phyloP scores from a whole-genome alignment of 352 stramenopile genomes.

The Phytophthora ramorum region DNA sequence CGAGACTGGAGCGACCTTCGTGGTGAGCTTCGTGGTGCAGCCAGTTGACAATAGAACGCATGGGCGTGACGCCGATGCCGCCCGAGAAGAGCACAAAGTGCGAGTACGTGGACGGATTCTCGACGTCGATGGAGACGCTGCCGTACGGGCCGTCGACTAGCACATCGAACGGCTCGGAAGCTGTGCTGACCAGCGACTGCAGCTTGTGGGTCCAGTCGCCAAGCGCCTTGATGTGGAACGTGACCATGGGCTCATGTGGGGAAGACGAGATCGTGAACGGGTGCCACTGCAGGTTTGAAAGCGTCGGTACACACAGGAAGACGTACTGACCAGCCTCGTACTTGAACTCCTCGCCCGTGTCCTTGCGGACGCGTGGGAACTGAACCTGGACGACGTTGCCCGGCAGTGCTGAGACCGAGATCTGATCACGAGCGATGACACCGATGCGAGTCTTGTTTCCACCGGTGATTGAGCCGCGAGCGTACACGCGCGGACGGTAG shows the following conservation, averaged over 20 bases:
- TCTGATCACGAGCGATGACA: conserved; percentile 32
- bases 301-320: conserved; percentile 77
- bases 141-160: conserved; percentile 49
- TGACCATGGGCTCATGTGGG: conserved; percentile 65
- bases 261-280: conserved; percentile 87
- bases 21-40: conserved; percentile 31
- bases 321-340: conserved; percentile 69
- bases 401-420: conserved; percentile 18
- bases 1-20: conserved; percentile 23
- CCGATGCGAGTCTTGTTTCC: conserved; percentile 29
- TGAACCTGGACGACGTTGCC: conserved; percentile 46
- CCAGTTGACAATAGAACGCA: conserved; percentile 40
- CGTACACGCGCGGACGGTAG: conserved; percentile 33
- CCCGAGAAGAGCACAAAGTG: conserved; percentile 50
- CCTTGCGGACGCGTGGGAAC: conserved; percentile 44
- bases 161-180: conserved; percentile 26
- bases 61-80: conserved; percentile 54
- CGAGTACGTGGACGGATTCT: conserved; percentile 41
- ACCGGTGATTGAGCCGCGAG: conserved; percentile 15
- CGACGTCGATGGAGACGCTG: conserved; percentile 41
- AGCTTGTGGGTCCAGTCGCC: conserved; percentile 74
- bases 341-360: conserved; percentile 43
- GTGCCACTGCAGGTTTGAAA: conserved; percentile 83
- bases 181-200: conserved; percentile 7
- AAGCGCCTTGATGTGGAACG: conserved; percentile 63